A percentile compares a stretch with the other conserved stretches of the same genome.
These are phyloP conservation scores for Physcomitrium patens DNA, from an alignment of 225 moss, liverwort and hornwort genomes.

Conservation along the genomic window DNA sequence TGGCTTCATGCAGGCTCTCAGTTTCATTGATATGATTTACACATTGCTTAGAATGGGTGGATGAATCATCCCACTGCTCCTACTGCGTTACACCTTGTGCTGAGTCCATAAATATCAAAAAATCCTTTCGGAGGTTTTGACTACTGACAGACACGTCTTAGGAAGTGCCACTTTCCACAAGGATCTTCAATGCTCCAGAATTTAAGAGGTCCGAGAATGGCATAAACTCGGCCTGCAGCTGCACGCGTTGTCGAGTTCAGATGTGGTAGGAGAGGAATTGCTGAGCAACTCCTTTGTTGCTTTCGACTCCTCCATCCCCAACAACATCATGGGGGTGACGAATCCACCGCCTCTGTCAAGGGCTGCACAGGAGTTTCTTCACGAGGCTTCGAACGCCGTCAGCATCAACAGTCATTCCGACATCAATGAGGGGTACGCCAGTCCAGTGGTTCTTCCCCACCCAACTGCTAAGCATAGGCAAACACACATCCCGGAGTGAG, in stretches of 20 bases:
- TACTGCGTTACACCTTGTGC: too few relatives aligned
- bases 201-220: not conserved
- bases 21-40: too few relatives aligned
- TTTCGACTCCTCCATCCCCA: not conserved
- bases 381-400: conserved; percentile 69
- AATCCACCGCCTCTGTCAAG: conserved; percentile 30
- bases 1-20: too few relatives aligned
- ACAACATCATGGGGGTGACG: not conserved
- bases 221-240: not conserved
- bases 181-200: conserved; percentile 15
- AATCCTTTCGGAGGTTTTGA: not conserved
- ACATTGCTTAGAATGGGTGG: too few relatives aligned
- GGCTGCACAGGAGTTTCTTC: conserved; percentile 61
- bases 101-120: too few relatives aligned
- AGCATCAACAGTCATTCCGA: conserved; percentile 77
- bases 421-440: conserved; percentile 55
- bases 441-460: conserved; percentile 68
- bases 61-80: too few relatives aligned
- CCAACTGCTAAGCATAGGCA: conserved; percentile 58
- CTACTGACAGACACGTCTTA: not conserved
- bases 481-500: not conserved
- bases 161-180: not conserved
- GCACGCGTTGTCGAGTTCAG: conserved; percentile 12
- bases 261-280: not conserved
- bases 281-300: conserved; percentile 16